A percentile compares a stretch with the other conserved stretches of the same genome.
These are phyloP conservation scores for Fusarium albidum DNA, from an alignment of 2,329 filamentous ascomycete species.

Conservation along the genomic window DNA sequence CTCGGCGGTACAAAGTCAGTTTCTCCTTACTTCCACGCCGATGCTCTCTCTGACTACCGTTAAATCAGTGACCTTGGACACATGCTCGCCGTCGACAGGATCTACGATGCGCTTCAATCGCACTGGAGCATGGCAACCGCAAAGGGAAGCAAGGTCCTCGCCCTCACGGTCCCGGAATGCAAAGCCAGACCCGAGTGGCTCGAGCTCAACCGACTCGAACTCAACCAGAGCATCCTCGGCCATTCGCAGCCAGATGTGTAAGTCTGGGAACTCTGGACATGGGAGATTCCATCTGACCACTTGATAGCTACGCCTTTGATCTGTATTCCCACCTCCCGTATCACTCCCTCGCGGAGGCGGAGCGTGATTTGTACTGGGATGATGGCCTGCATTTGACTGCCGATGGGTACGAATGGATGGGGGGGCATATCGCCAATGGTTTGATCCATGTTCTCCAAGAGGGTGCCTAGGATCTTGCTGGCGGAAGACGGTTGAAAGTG, in stretches of 20 bases:
- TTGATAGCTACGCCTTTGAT: not conserved
- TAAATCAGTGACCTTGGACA: no score
- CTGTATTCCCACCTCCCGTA: not conserved
- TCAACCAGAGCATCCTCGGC: not conserved
- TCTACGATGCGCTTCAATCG: not conserved
- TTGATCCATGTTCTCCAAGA: not conserved
- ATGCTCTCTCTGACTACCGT: no score
- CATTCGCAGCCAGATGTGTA: not conserved
- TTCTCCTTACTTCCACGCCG: no score
- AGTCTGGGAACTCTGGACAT: not conserved
- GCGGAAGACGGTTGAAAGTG: no score
- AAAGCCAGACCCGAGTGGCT: not conserved
- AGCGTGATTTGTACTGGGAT: not conserved
- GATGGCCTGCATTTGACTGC: not conserved
- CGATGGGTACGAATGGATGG: not conserved
- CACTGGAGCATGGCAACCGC: not conserved
- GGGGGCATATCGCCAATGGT: not conserved
- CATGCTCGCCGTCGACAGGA: not conserved
- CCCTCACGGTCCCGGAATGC: not conserved
- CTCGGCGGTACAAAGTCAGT: no score
- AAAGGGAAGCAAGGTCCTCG: conserved; percentile 1
- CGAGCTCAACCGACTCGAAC: not conserved
- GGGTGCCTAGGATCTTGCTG: not conserved
- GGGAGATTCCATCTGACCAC: not conserved
- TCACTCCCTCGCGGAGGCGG: not conserved